Base-by-base conservation (phyloP, 164 flowering plant species). In the Piper longum region DNA sequence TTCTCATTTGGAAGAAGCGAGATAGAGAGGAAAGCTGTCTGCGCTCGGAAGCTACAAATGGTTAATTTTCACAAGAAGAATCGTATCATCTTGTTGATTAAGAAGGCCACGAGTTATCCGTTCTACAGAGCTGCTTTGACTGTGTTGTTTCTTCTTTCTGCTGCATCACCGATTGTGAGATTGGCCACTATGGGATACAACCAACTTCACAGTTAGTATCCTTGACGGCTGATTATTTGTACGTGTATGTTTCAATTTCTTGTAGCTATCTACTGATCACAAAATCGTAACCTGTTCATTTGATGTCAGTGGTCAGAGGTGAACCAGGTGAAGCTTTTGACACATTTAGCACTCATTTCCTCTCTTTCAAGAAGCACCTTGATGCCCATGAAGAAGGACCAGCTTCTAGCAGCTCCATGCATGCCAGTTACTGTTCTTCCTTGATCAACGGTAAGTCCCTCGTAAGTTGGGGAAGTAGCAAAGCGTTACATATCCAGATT, bases 341-440 rank as follows among this genome's bases (percentile, higher is more conserved):
- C 5, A 3, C 12, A 2, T 63, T 63, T n/a, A 63, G 54, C 18
- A 41, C 59, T 36, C 65, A 54, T 19, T 12, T 63, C 58, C 41
- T 13, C 54, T 40, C 59, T 14, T 16, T n/a, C 17, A 13, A 41
- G 18, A 40, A 39, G 6, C 65, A 4, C n/a, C 65, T 63, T 7
- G 65, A 63, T 41, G 65, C 42, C 43, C 65, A 41, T 8, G 51
- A 63, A 63, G 65, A 63, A 17, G 56, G 41, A 7, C 13, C 18
- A 40, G 5, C 16, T 41, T 63, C 42, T 59, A 45, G 52, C 12
- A 43, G 5, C 8, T 45, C 52, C 7, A 45, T 3, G 2, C 9
- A 43, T 12, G 6, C n/a, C n/a, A n/a, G n/a, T n/a, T n/a, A 56
- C 8, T 63, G 65, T 63, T 63, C 65, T 0, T 63, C 65, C 16